Base-by-base conservation (phyloP, 163 green algal species). In the Scenedesmus sp. region DNA sequence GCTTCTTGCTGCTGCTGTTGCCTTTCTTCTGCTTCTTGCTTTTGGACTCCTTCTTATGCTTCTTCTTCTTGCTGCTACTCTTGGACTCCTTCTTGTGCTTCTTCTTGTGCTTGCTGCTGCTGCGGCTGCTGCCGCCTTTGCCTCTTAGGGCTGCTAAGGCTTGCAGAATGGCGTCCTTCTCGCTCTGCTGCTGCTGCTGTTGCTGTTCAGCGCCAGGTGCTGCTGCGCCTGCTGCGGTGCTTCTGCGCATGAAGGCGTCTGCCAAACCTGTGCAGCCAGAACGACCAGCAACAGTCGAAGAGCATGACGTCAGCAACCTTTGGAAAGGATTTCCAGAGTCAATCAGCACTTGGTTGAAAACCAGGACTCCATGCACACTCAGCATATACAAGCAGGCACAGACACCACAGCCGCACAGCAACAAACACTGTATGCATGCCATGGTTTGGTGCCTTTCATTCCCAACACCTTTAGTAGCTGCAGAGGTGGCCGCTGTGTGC, bases 141-240 rank as follows among this genome's bases (percentile, higher is more conserved):
- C 92, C 90, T 20, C 91, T 78, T 44, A 94, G 89, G 65, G 95
- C 46, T 42, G 85, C 88, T 4, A 97, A 79, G 40, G 93, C 92
- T 22, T 91, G 84, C 15, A 96, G 87, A 51, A 96, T 96, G 26
- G 94, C 92, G 72, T 95, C 80, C 26, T 95, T 90, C 83, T 94
- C 53, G 42, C 85, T 94, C 18, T 53, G 43, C 10, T 76, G 37
- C 89, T 90, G 10, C 46, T 92, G 86, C 73, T 91, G 76, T 59
- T 86, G 88, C 65, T 44, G 70, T 35, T n/a, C 42, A 16, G 10
- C 43, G 18, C 56, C 89, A 87, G 81, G 0, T 4, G 43, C 85
- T 33, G 51, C 61, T 18, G 35, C n/a, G 44, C 84, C 30, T 24
- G 6, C 53, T 10, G 12, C 37, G 2, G 68, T 37, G 16, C 79